Percentiles rank a stretch among this genome's conserved stretches.
These are phyloP conservation scores for Aspergillus leporis DNA, from an alignment of 495 filamentous ascomycete species.

Conservation along the genomic window DNA sequence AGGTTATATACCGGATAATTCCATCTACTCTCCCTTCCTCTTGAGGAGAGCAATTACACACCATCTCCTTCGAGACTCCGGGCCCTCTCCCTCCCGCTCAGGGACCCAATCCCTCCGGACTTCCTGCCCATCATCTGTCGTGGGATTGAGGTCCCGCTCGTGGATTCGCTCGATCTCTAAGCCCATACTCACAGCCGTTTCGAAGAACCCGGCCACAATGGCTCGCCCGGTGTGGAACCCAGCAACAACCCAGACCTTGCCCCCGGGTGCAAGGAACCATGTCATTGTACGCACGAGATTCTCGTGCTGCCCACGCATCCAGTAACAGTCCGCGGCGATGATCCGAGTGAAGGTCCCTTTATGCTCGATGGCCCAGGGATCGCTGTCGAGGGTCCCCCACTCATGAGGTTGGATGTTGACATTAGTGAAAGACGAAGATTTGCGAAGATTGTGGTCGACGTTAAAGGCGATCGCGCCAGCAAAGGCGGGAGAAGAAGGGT, in stretches of 20 bases:
- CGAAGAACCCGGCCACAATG: conserved; percentile 73
- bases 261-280: conserved; percentile 64
- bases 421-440: conserved; percentile 17
- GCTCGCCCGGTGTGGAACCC: conserved; percentile 83
- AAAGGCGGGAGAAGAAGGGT: conserved; percentile 67
- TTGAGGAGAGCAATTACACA: conserved; percentile 69
- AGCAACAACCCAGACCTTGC: conserved; percentile 66
- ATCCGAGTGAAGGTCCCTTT: conserved; percentile 63
- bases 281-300: conserved; percentile 69
- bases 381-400: conserved; percentile 64
- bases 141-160: conserved; percentile 70
- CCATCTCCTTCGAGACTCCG: conserved; percentile 71
- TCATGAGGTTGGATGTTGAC: conserved; percentile 60
- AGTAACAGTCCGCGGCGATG: conserved; percentile 80
- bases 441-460: conserved; percentile 53
- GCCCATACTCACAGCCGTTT: conserved; percentile 54
- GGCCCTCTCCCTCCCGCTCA: conserved; percentile 59
- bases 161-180: conserved; percentile 69
- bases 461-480: conserved; percentile 63
- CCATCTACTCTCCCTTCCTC: conserved; percentile 19
- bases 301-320: conserved; percentile 78
- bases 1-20: background rate
- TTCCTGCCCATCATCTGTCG: conserved; percentile 47
- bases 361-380: conserved; percentile 52
- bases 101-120: conserved; percentile 63